Conservation (phyloP, 202 grass and related monocot genomes). For the Eragrostis tef region DNA sequence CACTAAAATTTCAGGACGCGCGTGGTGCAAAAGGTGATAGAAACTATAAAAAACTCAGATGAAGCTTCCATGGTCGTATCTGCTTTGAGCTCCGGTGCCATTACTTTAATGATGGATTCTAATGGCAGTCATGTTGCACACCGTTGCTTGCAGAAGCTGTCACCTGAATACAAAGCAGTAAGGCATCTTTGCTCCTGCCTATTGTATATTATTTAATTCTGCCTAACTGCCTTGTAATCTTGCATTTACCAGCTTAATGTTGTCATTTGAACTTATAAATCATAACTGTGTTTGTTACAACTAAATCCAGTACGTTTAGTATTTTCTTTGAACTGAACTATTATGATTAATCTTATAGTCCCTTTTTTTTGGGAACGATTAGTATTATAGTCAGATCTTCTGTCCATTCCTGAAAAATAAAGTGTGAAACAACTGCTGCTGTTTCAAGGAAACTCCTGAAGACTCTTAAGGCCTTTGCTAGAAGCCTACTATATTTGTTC, state of each 20-base stretch:
- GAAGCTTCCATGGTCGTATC: constrained; percentile 60
- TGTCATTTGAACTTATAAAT: neutral
- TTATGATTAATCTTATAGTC: neutral
- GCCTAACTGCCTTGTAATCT: neutral
- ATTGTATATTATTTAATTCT: neutral
- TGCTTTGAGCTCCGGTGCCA: constrained; percentile 49
- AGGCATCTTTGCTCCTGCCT: constrained; percentile 32
- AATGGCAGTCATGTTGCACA: constrained; percentile 74
- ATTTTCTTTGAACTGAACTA: neutral
- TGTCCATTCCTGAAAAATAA: neutral
- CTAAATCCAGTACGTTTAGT: neutral
- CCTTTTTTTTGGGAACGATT: too few relatives aligned
- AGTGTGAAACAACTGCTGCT: neutral
- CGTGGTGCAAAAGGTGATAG: constrained; percentile 80
- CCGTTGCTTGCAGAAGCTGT: constrained; percentile 65
- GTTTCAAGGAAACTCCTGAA: neutral
- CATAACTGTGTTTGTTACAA: neutral
- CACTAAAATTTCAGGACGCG: constrained; percentile 59
- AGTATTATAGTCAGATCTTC: neutral
- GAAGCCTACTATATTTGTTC: neutral
- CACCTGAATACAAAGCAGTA: constrained; percentile 58
- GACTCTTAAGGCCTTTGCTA: neutral
- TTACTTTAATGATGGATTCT: constrained; percentile 66
- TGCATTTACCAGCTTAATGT: neutral
- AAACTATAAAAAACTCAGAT: constrained; percentile 48